Base-by-base conservation (phyloP, 768 basidiomycete genomes). In the Suillus hirtellus region DNA sequence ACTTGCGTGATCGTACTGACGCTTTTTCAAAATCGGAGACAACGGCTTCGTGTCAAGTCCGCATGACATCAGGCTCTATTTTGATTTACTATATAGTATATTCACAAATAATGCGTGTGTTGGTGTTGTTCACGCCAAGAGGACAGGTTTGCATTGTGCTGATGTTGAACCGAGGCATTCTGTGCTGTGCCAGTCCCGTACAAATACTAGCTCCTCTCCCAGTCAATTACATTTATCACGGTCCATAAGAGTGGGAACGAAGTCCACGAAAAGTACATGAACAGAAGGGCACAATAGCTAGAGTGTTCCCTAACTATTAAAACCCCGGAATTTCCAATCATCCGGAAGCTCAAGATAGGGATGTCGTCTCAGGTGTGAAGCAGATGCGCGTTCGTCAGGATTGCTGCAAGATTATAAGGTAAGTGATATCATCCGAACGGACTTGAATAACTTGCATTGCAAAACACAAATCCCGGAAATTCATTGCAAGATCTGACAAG, bases 401-500 rank as follows among this genome's bases (percentile, higher is more conserved):
- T 95, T 87, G 64, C 92, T 93, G 64, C n/a, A 53, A 43, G 42
- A 0, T 37, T 15, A 11, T 15, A 21, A 70, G 4, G 67, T 59
- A 49, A 56, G 15, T 27, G 34, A 60, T n/a, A 46, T 60, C 27
- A 59, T 11, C 14, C 27, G 15, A 37, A 15, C 11, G 12, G 21
- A 34, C 21, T 35, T 4, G n/a, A 31, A 43, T 27, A 56, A 76
- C 90, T 68, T 72, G 94, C 93, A 93, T 88, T 3, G 93, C 90
- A 72, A 99, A 95, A 76, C 97, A 98, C 71, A 86, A 87, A 60
- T 81, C 80, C 67, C 96, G 83, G 77, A 99, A 97, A 72, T 96
- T 89, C 65, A 90, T 84, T 9, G 90, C 96, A 54, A 88, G 81
- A 34, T 84, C 78, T n/a, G 92, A 89, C 59, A 99, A 76, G 3